Conservation (phyloP, 805 yeast species). For the Ogataea ramenticola region DNA sequence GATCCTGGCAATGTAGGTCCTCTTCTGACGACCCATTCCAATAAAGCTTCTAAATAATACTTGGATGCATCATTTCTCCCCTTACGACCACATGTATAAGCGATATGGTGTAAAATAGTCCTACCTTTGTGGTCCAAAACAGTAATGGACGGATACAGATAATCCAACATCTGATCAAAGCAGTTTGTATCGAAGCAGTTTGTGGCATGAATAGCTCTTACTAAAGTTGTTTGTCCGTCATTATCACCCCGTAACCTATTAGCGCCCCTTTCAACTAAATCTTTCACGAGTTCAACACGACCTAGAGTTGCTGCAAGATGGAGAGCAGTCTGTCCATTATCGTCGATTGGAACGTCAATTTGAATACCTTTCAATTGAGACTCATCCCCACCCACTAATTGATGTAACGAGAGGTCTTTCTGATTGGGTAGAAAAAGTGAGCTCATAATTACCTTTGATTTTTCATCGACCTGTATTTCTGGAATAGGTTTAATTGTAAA, state of each 20-base stretch:
- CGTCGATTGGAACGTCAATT: slow-evolving; percentile 85
- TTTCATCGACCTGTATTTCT: slow-evolving; percentile 19
- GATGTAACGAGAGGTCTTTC: slow-evolving; percentile 18
- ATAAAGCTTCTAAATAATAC: slow-evolving; percentile 62
- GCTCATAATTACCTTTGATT: slow-evolving; percentile 34
- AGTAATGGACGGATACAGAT: slow-evolving; percentile 67
- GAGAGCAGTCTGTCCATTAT: slow-evolving; percentile 84
- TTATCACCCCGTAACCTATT: slow-evolving; percentile 66
- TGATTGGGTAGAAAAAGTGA: slow-evolving; percentile 43
- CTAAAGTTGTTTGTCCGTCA: slow-evolving; percentile 81
- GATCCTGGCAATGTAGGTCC: slow-evolving; percentile 36
- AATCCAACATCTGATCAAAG: slow-evolving; percentile 62
- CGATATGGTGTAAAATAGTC: slow-evolving; percentile 82
- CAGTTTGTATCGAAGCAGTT: slow-evolving; percentile 74
- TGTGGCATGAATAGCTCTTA: slow-evolving; percentile 78
- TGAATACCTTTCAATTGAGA: slow-evolving; percentile 33
- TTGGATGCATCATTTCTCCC: slow-evolving; percentile 68
- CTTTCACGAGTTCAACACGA: slow-evolving; percentile 58
- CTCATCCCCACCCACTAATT: slow-evolving; percentile 21
- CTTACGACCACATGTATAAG: slow-evolving; percentile 68
- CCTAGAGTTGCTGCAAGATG: slow-evolving; percentile 97
- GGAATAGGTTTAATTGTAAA: slow-evolving; percentile 41
- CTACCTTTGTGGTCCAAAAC: slow-evolving; percentile 64
- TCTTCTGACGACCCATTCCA: slow-evolving; percentile 69
- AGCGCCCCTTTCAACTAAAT: slow-evolving; percentile 61